phyloP scores from a whole-genome alignment of 345 rosid species.

The Odontarrhena argentea region DNA sequence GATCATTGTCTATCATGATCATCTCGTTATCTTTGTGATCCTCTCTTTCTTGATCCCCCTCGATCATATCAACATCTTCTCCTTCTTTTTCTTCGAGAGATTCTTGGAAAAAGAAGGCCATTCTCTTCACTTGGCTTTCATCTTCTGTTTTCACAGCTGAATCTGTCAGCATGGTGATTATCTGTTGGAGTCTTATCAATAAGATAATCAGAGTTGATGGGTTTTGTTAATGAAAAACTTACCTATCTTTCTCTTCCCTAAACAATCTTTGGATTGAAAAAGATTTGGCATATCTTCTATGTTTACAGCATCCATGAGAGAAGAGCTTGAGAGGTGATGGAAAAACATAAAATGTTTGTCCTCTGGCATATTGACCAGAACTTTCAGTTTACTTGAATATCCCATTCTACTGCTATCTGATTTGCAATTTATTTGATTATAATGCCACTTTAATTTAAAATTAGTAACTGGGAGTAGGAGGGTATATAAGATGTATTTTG shows the following conservation, averaged over 20 bases:
- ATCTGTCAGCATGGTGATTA: conserved; percentile 24
- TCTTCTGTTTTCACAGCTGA: conserved; percentile 17
- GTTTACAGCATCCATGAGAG: conserved; percentile 27
- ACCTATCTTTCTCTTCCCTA: conserved; percentile 38
- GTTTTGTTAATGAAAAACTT: conserved; percentile 18
- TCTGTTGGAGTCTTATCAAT: not conserved
- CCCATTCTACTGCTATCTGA: not conserved
- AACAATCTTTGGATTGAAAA: conserved; percentile 9
- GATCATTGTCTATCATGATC: conserved; percentile 28
- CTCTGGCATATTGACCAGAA: conserved; percentile 1
- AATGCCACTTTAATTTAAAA: no score
- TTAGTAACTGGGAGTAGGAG: no score
- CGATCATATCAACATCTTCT: conserved; percentile 33
- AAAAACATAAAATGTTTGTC: conserved; percentile 18
- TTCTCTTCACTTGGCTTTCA: conserved; percentile 33
- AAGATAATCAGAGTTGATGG: conserved; percentile 4
- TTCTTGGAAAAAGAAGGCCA: conserved; percentile 28
- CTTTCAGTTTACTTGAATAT: not conserved
- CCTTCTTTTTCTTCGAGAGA: conserved; percentile 26
- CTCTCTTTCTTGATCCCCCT: conserved; percentile 11
- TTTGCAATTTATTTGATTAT: no score
- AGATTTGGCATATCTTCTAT: conserved; percentile 5
- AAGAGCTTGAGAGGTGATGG: conserved; percentile 21
- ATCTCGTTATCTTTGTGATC: conserved; percentile 27
- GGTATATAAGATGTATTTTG: no score